These are phyloP conservation scores for Protostelium mycophagum DNA, from an alignment of 78 protist genomes.

Conservation along the genomic window DNA sequence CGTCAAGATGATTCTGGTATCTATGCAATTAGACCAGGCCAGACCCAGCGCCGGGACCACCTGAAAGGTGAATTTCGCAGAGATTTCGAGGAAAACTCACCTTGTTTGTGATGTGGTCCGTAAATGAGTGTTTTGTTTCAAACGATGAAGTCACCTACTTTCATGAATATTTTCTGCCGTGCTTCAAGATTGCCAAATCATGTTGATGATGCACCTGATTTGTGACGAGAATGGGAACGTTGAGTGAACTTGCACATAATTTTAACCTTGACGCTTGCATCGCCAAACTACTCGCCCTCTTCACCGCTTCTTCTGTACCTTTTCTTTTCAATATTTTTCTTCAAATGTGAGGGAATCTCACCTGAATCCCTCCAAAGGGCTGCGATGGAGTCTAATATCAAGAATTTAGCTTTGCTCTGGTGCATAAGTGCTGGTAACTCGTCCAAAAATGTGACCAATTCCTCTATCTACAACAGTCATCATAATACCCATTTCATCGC, in stretches of 20 bases:
- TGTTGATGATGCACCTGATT: not conserved
- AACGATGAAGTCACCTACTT: not conserved
- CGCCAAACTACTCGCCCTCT: not conserved
- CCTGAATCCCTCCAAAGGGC: slow-evolving; percentile 10
- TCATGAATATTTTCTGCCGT: not conserved
- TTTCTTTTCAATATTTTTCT: no score
- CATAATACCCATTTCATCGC: slow-evolving; percentile 10
- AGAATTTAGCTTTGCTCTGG: slow-evolving; percentile 8
- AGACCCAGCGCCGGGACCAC: not conserved
- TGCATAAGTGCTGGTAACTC: slow-evolving; percentile 4
- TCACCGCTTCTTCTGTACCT: not conserved
- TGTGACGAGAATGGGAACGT: not conserved
- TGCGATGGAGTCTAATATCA: slow-evolving; percentile 51
- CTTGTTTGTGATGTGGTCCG: not conserved
- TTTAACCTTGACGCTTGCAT: not conserved
- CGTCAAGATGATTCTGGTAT: not conserved
- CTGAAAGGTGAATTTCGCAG: no score
- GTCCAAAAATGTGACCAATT: not conserved
- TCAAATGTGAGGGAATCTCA: not conserved
- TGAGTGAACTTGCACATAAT: not conserved
- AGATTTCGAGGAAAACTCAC: no score
- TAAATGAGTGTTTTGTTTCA: not conserved
- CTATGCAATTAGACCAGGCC: not conserved
- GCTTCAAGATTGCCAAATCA: not conserved
- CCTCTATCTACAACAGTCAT: not conserved